These are phyloP conservation scores for Picochlorum sp. DNA, from an alignment of 139 green algal genomes.

Conservation along the genomic window DNA sequence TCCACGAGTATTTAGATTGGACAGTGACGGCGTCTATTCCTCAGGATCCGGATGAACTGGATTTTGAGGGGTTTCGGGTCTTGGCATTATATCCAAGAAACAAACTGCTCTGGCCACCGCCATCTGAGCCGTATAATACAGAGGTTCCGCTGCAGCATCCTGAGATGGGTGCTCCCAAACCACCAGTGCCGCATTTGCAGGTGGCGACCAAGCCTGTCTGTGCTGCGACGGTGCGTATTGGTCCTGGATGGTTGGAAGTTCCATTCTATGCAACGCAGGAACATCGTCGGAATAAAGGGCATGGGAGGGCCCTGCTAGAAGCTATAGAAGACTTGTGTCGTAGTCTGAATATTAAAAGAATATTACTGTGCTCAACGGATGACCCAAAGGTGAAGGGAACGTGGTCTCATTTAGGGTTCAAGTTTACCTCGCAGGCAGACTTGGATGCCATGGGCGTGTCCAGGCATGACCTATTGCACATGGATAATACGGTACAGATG, in stretches of 20 bases:
- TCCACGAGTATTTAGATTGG: conserved; percentile 95
- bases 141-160: conserved; percentile 26
- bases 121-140: conserved; percentile 31
- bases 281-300: conserved; percentile 51
- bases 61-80: conserved; percentile 83
- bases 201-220: conserved; percentile 64
- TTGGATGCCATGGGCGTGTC: conserved; percentile 62
- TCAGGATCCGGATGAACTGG: conserved; percentile 55
- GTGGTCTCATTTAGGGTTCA: conserved; percentile 79
- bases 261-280: conserved; percentile 83
- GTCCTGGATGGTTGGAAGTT: conserved; percentile 74
- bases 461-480: conserved; percentile 76
- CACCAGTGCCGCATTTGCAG: conserved; percentile 23
- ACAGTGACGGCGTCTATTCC: conserved; percentile 70
- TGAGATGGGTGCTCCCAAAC: conserved; percentile 44
- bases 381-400: conserved; percentile 45
- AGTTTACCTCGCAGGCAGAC: conserved; percentile 52
- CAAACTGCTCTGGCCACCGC: conserved; percentile 61
- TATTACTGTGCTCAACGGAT: conserved; percentile 58
- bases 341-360: conserved; percentile 25
- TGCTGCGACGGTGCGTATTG: conserved; percentile 74
- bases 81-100: conserved; percentile 66
- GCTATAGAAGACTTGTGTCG: conserved; percentile 68
- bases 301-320: conserved; percentile 78
- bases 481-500: conserved; percentile 91